A percentile compares a stretch with the other conserved stretches of the same genome.
Conservation (phyloP, 495 filamentous ascomycete species). For the Podospora tetraspora region DNA sequence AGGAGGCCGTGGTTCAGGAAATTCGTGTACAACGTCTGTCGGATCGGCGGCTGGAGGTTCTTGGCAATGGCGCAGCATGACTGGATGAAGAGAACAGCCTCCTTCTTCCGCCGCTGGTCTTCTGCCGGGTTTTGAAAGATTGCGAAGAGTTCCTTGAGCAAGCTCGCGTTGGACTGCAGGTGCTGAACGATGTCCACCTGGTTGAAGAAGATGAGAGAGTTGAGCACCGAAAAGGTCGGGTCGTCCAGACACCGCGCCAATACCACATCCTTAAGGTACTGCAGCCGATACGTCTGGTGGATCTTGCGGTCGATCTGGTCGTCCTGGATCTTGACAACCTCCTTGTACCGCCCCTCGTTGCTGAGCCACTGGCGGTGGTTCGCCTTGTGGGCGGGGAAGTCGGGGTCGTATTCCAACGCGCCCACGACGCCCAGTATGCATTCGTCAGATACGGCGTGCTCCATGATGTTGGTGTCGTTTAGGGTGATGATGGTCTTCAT, state of each 20-base stretch:
- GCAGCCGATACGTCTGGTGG: conserved; percentile 88
- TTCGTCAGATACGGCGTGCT: conserved; percentile 84
- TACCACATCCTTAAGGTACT: conserved; percentile 98
- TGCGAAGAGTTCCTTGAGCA: conserved; percentile 82
- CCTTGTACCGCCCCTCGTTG: conserved; percentile 85
- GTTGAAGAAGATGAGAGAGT: conserved; percentile 97
- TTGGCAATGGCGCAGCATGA: conserved; percentile 94
- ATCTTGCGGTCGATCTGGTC: conserved; percentile 80
- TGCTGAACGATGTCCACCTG: conserved; percentile 97
- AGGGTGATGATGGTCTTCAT: conserved; percentile 94
- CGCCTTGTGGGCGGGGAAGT: conserved; percentile 97
- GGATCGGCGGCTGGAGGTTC: conserved; percentile 75
- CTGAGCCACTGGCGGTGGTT: conserved; percentile 93
- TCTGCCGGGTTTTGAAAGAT: conserved; percentile 68
- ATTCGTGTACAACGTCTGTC: conserved; percentile 77
- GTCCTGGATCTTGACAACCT: conserved; percentile 90
- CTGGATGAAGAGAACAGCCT: conserved; percentile 93
- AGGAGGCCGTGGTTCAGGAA: conserved; percentile 87
- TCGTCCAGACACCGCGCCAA: conserved; percentile 94
- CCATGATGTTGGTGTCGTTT: conserved; percentile 91
- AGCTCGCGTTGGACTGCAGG: conserved; percentile 69
- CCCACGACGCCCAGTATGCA: conserved; percentile 90
- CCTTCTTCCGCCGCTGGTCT: conserved; percentile 72
- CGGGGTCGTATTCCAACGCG: conserved; percentile 95
- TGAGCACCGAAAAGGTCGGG: conserved; percentile 94